These are phyloP conservation scores for Eucalyptus regnans DNA, from an alignment of 345 rosid genomes.

Conservation along the genomic window DNA sequence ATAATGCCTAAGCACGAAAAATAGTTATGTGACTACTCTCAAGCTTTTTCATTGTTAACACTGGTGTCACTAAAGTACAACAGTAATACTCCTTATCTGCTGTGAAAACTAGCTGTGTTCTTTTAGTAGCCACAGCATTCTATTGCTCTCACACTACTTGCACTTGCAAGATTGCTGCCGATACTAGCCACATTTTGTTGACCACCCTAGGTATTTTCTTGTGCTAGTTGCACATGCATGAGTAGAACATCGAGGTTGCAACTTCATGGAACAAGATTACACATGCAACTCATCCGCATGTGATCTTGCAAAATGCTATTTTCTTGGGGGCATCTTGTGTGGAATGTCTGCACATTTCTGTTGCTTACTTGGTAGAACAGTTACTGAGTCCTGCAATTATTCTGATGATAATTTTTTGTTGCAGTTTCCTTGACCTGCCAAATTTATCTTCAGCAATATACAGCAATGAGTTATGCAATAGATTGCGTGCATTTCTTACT, in stretches of 20 bases:
- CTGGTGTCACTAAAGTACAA: background rate
- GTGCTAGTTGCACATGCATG: background rate
- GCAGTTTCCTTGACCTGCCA: conserved; percentile 93
- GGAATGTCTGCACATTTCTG: background rate
- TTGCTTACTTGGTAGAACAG: background rate
- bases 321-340: background rate
- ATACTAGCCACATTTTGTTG: background rate
- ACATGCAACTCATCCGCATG: background rate
- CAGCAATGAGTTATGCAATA: conserved; percentile 80
- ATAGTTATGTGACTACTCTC: background rate
- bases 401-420: conserved; percentile 4
- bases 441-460: conserved; percentile 80
- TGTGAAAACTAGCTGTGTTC: background rate
- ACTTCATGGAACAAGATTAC: background rate
- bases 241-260: background rate
- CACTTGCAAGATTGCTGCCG: background rate
- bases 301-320: background rate
- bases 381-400: background rate
- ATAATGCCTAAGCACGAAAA: background rate
- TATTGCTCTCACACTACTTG: background rate
- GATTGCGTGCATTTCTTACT: conserved; percentile 80
- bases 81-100: background rate
- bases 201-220: background rate
- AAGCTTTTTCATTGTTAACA: background rate
- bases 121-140: background rate